These are phyloP conservation scores for Gyromitra esculenta DNA, from an alignment of 2,329 filamentous ascomycete genomes.

Conservation along the genomic window DNA sequence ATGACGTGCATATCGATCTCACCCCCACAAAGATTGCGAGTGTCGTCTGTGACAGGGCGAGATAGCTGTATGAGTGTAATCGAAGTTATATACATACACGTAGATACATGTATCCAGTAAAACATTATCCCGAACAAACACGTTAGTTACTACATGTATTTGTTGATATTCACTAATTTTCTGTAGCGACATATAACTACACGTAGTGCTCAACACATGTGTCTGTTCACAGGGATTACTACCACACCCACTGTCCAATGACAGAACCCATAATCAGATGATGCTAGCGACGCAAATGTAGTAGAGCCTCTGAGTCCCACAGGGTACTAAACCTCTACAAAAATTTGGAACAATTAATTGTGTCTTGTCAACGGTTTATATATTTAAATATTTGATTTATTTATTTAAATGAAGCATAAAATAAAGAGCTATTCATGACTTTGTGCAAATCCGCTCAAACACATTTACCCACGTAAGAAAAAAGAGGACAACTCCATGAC, in stretches of 20 bases:
- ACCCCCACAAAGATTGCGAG: constrained; percentile 3
- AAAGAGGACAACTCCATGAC: constrained; percentile 3
- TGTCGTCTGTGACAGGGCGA: neutral
- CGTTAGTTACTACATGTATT: neutral
- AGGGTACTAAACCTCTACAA: neutral
- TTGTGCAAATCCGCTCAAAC: neutral
- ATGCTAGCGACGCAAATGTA: neutral
- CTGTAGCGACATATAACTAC: neutral
- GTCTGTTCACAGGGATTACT: constrained; percentile 27
- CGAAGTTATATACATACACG: too few relatives aligned
- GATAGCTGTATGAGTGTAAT: neutral
- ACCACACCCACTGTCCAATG: constrained; percentile 24
- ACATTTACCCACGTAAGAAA: neutral
- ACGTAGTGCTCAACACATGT: neutral
- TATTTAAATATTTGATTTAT: neutral
- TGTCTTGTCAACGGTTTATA: neutral
- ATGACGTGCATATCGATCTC: constrained; percentile 33
- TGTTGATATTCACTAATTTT: neutral
- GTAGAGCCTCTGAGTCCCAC: neutral
- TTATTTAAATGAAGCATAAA: neutral
- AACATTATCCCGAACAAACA: too few relatives aligned
- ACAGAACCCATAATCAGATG: constrained; percentile 21
- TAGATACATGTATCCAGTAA: too few relatives aligned
- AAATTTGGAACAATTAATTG: neutral
- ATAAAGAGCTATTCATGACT: constrained; percentile 1